Percentiles rank a stretch among this genome's conserved stretches.
These are phyloP conservation scores for Mucor plumbeus DNA, from an alignment of 371 early-diverging fungal genomes.

Conservation along the genomic window DNA sequence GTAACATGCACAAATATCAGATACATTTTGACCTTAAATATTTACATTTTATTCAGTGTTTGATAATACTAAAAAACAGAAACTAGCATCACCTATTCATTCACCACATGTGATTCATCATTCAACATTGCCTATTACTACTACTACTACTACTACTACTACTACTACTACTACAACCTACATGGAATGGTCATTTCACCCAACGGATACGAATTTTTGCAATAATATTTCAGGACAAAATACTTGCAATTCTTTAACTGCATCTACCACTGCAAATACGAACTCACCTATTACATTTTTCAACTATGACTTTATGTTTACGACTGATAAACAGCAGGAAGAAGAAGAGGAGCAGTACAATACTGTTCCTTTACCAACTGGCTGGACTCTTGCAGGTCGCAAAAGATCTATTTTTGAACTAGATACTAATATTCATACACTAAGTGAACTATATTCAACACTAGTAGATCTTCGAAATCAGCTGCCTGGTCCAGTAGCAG, in stretches of 20 bases:
- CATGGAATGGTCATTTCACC: background rate
- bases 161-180: background rate
- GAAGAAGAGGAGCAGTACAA: background rate
- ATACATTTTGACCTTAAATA: background rate
- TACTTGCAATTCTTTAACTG: background rate
- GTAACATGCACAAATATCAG: background rate
- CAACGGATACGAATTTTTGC: background rate
- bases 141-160: background rate
- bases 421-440: slow-evolving; percentile 44
- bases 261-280: background rate
- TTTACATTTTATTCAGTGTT: background rate
- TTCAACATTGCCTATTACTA: background rate
- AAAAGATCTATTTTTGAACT: slow-evolving; percentile 36
- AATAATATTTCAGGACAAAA: background rate
- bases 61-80: background rate
- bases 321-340: background rate
- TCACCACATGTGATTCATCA: background rate
- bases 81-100: background rate
- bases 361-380: slow-evolving; percentile 22
- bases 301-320: background rate
- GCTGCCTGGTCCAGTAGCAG: slow-evolving; percentile 14
- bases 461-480: slow-evolving; percentile 33
- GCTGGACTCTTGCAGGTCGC: slow-evolving; percentile 30
- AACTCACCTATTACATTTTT: background rate
- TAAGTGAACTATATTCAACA: slow-evolving; percentile 35